phyloP scores from a whole-genome alignment of 2,329 filamentous ascomycete genomes.

The Alternaria burnsii region DNA sequence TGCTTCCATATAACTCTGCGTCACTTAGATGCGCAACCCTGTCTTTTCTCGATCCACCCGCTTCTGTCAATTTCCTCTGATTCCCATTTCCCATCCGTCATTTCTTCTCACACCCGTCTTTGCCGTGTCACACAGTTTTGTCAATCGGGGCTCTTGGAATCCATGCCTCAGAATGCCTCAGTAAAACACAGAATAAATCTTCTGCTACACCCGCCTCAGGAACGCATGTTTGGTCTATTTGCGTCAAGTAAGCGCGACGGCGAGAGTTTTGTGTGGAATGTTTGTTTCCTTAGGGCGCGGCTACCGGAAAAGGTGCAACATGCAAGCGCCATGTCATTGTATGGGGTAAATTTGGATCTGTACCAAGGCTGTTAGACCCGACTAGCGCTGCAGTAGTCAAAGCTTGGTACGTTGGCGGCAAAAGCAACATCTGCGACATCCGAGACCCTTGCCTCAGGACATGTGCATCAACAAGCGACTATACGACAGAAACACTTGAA shows the following conservation, averaged over 20 bases:
- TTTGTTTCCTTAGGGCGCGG: constrained; percentile 2
- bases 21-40: constrained; percentile 15
- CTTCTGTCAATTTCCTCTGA: constrained; percentile 9
- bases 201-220: constrained; percentile 15
- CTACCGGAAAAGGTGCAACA: constrained; percentile 10
- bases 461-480: constrained; percentile 3
- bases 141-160: neutral
- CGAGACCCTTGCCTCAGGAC: neutral
- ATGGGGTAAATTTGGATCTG: constrained; percentile 33
- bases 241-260: constrained; percentile 20
- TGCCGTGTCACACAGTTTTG: constrained; percentile 10
- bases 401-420: constrained; percentile 26
- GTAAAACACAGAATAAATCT: constrained; percentile 3
- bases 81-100: neutral
- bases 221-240: constrained; percentile 24
- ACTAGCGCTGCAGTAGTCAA: constrained; percentile 25
- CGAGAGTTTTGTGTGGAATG: constrained; percentile 14
- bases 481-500: neutral
- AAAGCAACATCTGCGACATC: constrained; percentile 2
- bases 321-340: constrained; percentile 15
- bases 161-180: constrained; percentile 23
- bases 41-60: constrained; percentile 5
- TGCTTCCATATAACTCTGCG: constrained; percentile 1
- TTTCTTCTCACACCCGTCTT: constrained; percentile 6
- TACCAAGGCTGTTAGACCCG: constrained; percentile 8